These are phyloP conservation scores for Yamagishiella unicocca DNA, from an alignment of 139 green algal species.

Conservation along the genomic window DNA sequence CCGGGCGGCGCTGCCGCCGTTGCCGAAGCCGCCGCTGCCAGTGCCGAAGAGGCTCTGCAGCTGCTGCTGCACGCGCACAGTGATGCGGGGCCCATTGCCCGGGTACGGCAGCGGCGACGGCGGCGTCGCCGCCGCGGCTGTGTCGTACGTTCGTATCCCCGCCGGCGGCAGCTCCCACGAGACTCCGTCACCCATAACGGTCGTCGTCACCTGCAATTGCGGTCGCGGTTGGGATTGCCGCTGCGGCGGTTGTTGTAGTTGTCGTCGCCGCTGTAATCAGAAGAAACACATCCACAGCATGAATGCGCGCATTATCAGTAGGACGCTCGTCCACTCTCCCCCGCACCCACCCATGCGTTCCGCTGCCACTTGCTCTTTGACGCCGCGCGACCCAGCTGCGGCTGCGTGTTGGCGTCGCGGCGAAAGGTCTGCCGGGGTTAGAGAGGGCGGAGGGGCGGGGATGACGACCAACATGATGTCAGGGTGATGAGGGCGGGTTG, in stretches of 20 bases:
- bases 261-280: no score
- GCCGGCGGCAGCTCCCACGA: slow-evolving; percentile 32
- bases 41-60: slow-evolving; percentile 18
- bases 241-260: no score
- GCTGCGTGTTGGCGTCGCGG: slow-evolving; percentile 21
- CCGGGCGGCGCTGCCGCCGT: neutral
- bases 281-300: no score
- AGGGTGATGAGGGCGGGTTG: no score
- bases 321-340: neutral
- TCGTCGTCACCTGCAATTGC: neutral
- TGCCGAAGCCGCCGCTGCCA: slow-evolving; percentile 22
- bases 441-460: neutral
- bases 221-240: no score
- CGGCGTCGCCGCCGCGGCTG: neutral
- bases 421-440: neutral
- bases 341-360: slow-evolving; percentile 22
- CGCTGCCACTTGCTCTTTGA: slow-evolving; percentile 12
- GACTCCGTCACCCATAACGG: slow-evolving; percentile 16
- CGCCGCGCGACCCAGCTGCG: neutral
- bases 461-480: no score
- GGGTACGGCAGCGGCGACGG: slow-evolving; percentile 13
- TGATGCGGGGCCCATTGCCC: neutral
- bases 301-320: no score
- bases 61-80: neutral
- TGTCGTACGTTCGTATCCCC: slow-evolving; percentile 19